These are phyloP conservation scores for Massariosphaeria phaeospora DNA, from an alignment of 495 filamentous ascomycete species.

Conservation along the genomic window DNA sequence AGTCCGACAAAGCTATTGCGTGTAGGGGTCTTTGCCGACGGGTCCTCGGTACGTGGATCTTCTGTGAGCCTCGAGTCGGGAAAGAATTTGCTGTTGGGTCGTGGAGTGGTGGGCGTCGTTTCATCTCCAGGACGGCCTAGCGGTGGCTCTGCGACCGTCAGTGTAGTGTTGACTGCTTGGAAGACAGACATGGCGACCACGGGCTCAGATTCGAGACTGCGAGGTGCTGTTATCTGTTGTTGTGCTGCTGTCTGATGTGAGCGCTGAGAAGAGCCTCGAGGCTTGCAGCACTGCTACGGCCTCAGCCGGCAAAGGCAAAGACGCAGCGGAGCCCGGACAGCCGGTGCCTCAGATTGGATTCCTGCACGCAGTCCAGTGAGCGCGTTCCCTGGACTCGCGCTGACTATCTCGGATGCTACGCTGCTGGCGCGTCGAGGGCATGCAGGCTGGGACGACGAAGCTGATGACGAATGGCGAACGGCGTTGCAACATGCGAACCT, in stretches of 20 bases:
- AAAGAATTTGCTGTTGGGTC: constrained; percentile 45
- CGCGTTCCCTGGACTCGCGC: too few species aligned
- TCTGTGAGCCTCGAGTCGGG: constrained; percentile 38
- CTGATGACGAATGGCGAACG: constrained; percentile 20
- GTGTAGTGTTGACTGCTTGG: constrained; percentile 70
- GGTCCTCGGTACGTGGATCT: constrained; percentile 41
- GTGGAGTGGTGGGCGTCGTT: constrained; percentile 60
- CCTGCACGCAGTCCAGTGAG: too few species aligned
- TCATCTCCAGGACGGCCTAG: constrained; percentile 52
- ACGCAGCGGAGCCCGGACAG: constrained; percentile 6
- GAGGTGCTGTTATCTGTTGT: not conserved
- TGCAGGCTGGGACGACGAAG: constrained; percentile 28
- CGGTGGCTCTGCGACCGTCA: constrained; percentile 45
- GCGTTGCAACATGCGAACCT: constrained; percentile 27
- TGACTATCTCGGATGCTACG: too few species aligned
- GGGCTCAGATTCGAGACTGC: not conserved
- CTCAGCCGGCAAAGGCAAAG: constrained; percentile 14
- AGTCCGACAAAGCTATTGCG: constrained; percentile 54
- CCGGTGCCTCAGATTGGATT: constrained; percentile 1
- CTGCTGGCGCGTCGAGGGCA: constrained; percentile 4
- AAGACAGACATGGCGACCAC: constrained; percentile 55
- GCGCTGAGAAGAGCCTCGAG: constrained; percentile 19
- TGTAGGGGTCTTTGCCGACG: constrained; percentile 56
- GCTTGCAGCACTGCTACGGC: constrained; percentile 14
- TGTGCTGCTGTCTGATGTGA: not conserved